These are phyloP conservation scores for Durio zibethinus DNA, from an alignment of 345 rosid genomes.

Conservation along the genomic window DNA sequence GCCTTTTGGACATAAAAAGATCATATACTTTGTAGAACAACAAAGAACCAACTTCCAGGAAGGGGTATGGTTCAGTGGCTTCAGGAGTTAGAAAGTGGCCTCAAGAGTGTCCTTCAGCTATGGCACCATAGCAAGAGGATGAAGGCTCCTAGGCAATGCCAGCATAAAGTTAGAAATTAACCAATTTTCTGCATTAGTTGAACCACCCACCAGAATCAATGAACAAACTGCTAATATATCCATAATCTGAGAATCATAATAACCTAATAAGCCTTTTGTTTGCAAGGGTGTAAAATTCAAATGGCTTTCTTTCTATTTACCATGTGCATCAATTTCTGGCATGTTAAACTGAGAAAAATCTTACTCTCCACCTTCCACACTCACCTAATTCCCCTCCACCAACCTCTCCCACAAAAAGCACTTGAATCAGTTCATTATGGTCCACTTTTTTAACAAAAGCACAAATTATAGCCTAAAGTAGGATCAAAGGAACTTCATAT, in stretches of 20 bases:
- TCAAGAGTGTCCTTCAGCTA: background rate
- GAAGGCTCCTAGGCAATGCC: background rate
- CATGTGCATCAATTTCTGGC: background rate
- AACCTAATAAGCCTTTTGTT: background rate
- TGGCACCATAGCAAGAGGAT: background rate
- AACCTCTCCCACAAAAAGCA: background rate
- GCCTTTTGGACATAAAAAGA: background rate
- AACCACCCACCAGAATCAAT: background rate
- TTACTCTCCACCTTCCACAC: background rate
- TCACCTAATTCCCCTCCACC: background rate
- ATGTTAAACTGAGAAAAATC: background rate
- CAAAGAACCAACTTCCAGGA: background rate
- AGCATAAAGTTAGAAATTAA: background rate
- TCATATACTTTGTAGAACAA: background rate
- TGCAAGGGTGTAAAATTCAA: background rate
- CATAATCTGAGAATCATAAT: background rate
- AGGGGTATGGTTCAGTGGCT: background rate
- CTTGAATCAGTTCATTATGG: background rate
- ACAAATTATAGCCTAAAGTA: conserved; percentile 1
- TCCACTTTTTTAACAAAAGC: background rate
- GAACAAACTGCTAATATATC: background rate
- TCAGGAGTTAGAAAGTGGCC: background rate
- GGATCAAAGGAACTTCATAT: conserved; percentile 8
- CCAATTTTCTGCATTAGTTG: background rate
- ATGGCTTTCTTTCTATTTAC: background rate